These are phyloP conservation scores for Rhinocladiella mackenziei DNA, from an alignment of 2,329 filamentous ascomycete genomes.

Conservation along the genomic window DNA sequence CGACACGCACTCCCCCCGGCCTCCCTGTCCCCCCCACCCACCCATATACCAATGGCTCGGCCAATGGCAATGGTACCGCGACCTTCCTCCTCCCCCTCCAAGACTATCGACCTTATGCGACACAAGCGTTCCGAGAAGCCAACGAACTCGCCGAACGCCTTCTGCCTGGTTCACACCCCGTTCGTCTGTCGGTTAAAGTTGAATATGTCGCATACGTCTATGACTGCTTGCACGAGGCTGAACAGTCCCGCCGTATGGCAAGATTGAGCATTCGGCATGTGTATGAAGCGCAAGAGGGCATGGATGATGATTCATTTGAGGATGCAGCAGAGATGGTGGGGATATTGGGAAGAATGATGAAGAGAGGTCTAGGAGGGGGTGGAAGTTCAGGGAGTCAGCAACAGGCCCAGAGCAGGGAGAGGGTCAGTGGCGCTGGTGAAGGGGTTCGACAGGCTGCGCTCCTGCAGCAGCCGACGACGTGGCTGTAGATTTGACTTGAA, in stretches of 20 bases:
- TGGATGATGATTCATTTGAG: conserved; percentile 92
- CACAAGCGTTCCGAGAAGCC: conserved; percentile 74
- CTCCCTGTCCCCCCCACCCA: conserved; percentile 17
- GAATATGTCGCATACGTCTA: conserved; percentile 92
- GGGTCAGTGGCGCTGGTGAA: no score
- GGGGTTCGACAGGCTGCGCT: not conserved
- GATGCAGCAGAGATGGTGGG: conserved; percentile 87
- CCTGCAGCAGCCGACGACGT: conserved; percentile 19
- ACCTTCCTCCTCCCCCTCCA: conserved; percentile 75
- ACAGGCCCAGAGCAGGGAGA: no score
- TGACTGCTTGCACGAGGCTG: conserved; percentile 81
- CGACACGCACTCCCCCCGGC: conserved; percentile 34
- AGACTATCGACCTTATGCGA: conserved; percentile 75
- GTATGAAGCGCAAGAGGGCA: conserved; percentile 83
- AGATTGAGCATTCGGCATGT: conserved; percentile 83
- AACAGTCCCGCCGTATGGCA: conserved; percentile 71
- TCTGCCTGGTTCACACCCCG: conserved; percentile 81
- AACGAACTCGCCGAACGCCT: conserved; percentile 67
- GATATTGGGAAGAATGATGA: conserved; percentile 83
- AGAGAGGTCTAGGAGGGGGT: conserved; percentile 55
- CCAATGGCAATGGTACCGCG: conserved; percentile 46
- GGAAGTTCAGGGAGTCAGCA: conserved; percentile 23
- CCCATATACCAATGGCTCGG: conserved; percentile 15
- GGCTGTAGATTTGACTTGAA: conserved; percentile 16
- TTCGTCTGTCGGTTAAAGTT: conserved; percentile 83